Percentiles rank a stretch among this genome's conserved stretches.
Conservation (phyloP, 257 asterid genomes). For the Nicotiana paniculata region DNA sequence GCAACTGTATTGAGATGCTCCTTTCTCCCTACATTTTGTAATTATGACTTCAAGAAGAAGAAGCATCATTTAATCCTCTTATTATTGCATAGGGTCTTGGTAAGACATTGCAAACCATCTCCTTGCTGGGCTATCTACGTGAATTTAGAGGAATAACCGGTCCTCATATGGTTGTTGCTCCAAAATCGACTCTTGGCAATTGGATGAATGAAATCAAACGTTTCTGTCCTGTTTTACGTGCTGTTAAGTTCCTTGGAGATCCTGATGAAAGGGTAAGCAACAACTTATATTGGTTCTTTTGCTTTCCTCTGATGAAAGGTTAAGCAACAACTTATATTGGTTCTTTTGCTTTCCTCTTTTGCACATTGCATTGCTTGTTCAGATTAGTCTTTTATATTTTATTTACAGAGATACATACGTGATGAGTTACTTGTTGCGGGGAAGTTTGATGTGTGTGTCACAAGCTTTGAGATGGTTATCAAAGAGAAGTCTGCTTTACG, state of each 20-base stretch:
- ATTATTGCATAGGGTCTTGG: constrained; percentile 70
- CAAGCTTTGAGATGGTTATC: constrained; percentile 99
- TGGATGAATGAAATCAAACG: constrained; percentile 99
- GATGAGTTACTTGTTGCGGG: constrained; percentile 97
- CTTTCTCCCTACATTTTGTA: not conserved
- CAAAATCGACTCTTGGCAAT: constrained; percentile 97
- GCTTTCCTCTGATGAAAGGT: constrained; percentile 30
- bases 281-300: not conserved
- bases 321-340: constrained; percentile 25
- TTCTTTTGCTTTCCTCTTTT: constrained; percentile 1
- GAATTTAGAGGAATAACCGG: constrained; percentile 98
- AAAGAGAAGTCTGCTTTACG: constrained; percentile 81
- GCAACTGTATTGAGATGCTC: not conserved
- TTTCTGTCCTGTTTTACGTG: constrained; percentile 86
- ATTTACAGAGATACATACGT: constrained; percentile 68
- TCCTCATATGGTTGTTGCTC: constrained; percentile 99
- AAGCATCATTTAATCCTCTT: not conserved
- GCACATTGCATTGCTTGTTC: constrained; percentile 1
- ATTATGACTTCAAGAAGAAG: not conserved
- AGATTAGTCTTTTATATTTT: not conserved
- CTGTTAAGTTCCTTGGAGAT: constrained; percentile 94
- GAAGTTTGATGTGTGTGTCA: constrained; percentile 93
- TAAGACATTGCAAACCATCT: constrained; percentile 95
- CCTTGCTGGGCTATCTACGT: constrained; percentile 87
- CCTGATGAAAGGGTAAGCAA: constrained; percentile 92